Evolutionary conservation across 371 early-diverging fungal genomes (phyloP).

Genomic region (Chytridium lagenaria): DNA sequence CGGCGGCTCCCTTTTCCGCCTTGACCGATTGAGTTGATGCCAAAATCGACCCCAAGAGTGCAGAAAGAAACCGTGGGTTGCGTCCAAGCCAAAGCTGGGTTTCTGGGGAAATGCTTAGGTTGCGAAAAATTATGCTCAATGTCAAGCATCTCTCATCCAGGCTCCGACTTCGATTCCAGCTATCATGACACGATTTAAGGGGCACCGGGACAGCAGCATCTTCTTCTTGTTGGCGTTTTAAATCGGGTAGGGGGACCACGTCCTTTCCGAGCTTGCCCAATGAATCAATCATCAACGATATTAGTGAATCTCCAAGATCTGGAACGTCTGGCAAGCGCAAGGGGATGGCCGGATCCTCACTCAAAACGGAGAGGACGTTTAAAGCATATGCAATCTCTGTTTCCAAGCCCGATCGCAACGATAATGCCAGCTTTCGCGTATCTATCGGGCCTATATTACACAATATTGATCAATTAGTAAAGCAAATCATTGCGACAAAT

Average conservation of each 20-base stretch:
- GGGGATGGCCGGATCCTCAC: conserved; percentile 12
- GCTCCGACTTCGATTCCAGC: neutral
- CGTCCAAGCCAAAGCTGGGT: conserved; percentile 28
- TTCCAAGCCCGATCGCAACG: conserved; percentile 18
- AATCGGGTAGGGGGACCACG: neutral
- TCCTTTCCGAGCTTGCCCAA: neutral
- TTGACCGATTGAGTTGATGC: neutral
- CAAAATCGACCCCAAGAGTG: conserved; percentile 7
- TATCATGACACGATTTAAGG: neutral
- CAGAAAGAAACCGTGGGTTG: conserved; percentile 15
- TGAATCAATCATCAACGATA: conserved; percentile 12
- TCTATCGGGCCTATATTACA: conserved; percentile 20
- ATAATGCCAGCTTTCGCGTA: conserved; percentile 20
- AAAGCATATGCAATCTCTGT: conserved; percentile 18
- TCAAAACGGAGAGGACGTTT: conserved; percentile 32
- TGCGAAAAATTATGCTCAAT: conserved; percentile 25
- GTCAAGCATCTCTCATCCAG: conserved; percentile 18
- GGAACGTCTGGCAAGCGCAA: conserved; percentile 22
- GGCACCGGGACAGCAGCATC: neutral
- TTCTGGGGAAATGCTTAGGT: conserved; percentile 20
- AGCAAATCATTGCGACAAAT: too few relatives aligned
- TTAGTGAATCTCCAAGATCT: conserved; percentile 18
- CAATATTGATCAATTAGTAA: neutral
- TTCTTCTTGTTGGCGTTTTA: conserved; percentile 6
- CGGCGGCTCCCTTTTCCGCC: neutral